Evolutionary conservation across 192 early-diverging fungal species (phyloP), one percentile per base, ranked within the genome.

Genomic region (Linnemannia exigua): DNA sequence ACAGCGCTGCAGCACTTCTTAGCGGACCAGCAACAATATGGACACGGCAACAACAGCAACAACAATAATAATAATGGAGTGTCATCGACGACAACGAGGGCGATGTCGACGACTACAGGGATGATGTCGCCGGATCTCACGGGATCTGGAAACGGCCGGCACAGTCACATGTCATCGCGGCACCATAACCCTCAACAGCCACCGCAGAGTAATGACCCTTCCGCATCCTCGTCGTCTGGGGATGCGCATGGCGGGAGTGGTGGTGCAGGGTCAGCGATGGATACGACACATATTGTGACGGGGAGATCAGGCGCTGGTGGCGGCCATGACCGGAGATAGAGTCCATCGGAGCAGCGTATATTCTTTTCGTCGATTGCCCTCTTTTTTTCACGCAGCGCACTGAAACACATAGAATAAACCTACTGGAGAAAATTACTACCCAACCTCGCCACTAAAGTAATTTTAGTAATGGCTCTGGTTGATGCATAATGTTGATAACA

Each of bases 1-100:
- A 93, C 93, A 5, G 95, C 94, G 20, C 61, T 95, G 35, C 75
- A 79, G 28, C 91, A 95, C 74, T 89, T 97, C 66, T 22, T 47
- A 7, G 9, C 31, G 15, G 87, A 79, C 41, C 76, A 84, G 46
- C 77, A 84, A 33, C 72, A 84, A 35, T 54, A 79, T 41, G 76
- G 41, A 25, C 82, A 74, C 28, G 54, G 22, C 16, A 68, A 68
- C 36, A 58, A 20, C 31, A 48, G 50, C 3, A 67, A 31, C 28
- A 25, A 25, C 41, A 44, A 44, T 44, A 67, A 31, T 12, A 25
- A 25, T 9, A 44, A 44, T 44, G 41, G 41, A 44, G 9, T 9
- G 41, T 44, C 41, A 9, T 3, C 41, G 9, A 44, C 41, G 9
- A 44, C 41, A 44, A 6, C 41, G 41, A 9, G 41, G 3, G 3